A percentile compares a stretch with the other conserved stretches of the same genome.
Conservation (phyloP, 1,284 basidiomycete species). For the Austroboletus novae-zelandiae region DNA sequence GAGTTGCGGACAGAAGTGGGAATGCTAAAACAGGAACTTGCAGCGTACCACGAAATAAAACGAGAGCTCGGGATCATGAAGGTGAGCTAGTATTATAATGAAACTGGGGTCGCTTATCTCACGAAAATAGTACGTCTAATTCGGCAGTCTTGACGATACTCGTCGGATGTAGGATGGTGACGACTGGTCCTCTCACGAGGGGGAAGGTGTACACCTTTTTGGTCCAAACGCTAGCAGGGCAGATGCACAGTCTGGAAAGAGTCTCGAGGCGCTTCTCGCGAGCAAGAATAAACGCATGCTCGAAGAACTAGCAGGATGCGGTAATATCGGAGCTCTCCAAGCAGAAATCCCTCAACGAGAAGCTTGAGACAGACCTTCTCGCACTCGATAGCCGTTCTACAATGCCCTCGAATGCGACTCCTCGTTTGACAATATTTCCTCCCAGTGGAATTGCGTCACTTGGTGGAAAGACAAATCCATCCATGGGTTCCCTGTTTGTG, state of each 20-base stretch:
- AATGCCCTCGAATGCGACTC: slow-evolving; percentile 19
- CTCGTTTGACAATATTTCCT: too few relatives aligned
- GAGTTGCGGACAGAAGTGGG: slow-evolving; percentile 61
- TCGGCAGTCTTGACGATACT: slow-evolving; percentile 78
- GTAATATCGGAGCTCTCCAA: slow-evolving; percentile 71
- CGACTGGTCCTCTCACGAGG: slow-evolving; percentile 38
- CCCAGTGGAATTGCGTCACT: too few relatives aligned
- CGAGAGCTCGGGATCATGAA: slow-evolving; percentile 97
- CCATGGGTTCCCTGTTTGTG: too few relatives aligned
- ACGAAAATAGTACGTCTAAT: slow-evolving; percentile 80
- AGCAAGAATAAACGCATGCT: slow-evolving; percentile 94
- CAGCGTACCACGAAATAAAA: slow-evolving; percentile 92
- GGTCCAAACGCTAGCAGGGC: slow-evolving; percentile 86
- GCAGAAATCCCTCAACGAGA: slow-evolving; percentile 80
- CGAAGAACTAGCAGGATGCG: slow-evolving; percentile 77
- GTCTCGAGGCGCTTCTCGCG: slow-evolving; percentile 87
- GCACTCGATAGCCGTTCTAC: slow-evolving; percentile 59
- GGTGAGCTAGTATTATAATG: slow-evolving; percentile 42
- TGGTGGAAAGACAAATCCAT: too few relatives aligned
- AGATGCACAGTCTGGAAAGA: slow-evolving; percentile 71
- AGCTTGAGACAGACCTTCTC: slow-evolving; percentile 87
- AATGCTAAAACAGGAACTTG: slow-evolving; percentile 63
- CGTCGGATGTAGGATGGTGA: slow-evolving; percentile 48
- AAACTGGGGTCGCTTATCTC: background rate
- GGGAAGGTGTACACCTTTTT: slow-evolving; percentile 59